Evolutionary conservation across 495 filamentous ascomycete genomes (phyloP), one percentile per base, ranked within the genome.

Genomic region (Neurospora hispaniola): DNA sequence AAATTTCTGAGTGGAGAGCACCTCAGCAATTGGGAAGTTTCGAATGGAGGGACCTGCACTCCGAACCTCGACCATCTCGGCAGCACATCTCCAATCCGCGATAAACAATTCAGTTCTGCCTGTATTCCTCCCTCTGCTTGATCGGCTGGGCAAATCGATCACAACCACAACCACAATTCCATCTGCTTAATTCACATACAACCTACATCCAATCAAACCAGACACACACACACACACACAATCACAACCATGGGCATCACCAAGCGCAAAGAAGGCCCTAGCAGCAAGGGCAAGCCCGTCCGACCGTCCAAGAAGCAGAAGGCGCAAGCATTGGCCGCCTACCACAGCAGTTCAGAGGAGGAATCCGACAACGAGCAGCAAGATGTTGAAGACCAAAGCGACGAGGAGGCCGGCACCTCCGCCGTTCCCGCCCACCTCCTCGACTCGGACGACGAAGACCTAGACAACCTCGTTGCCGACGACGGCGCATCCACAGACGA

Each of bases 331-430:
- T 87, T 91, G 75, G 81, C 78, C 62, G 81, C 87, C 62, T 94
- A 96, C 82, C 88, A 94, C 87, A 93, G 91, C 85, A 89, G 88
- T 77, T 92, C 90, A 72, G 81, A 82, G 23, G 78, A 80, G n/a
- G 54, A 31, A 18, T 66, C 54, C 54, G 54, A 66, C 23, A 71
- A 74, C 14, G 72, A 69, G 48, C 48, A 59, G 48, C 48, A 59
- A 27, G 10, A 59, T 59, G 48, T 10, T 10, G 9, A 14, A 12
- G 20, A 27, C 48, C 48, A 27, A 2, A 18, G 54, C 27, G 72
- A 74, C 72, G 82, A 82, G 43, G 84, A 85, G 16, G 84, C 86
- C 73, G 85, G 85, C 62, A 89, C 92, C 79, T 78, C 48, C 20
- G 6, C 46, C 48, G 12, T 86, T 54, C 86, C 90, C 27, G 88